These are phyloP conservation scores for Lactarius akahatsu DNA, from an alignment of 768 basidiomycete genomes.

Conservation along the genomic window DNA sequence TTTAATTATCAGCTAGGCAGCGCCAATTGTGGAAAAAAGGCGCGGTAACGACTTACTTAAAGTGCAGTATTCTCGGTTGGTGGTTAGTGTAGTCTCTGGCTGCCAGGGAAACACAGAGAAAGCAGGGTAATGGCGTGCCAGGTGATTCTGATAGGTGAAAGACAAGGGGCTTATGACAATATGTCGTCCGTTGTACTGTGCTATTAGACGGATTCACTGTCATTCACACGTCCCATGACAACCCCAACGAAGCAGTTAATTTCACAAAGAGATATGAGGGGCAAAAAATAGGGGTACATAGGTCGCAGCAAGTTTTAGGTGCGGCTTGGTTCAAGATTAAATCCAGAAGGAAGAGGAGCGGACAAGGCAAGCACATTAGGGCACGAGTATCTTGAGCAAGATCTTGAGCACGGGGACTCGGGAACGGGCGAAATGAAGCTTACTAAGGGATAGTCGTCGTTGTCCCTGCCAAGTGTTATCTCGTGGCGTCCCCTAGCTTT, in stretches of 20 bases:
- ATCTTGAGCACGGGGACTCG: no score
- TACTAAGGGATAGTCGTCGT: no score
- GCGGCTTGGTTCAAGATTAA: constrained; percentile 5
- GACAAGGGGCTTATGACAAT: neutral
- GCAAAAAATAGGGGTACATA: neutral
- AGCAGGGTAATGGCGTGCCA: neutral
- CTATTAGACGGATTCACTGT: neutral
- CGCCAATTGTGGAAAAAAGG: neutral
- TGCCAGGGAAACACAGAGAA: neutral
- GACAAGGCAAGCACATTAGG: neutral
- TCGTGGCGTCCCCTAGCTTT: neutral
- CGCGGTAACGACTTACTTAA: neutral
- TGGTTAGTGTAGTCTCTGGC: neutral
- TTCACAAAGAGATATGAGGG: neutral
- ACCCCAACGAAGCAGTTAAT: neutral
- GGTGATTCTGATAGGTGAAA: neutral
- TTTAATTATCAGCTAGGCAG: neutral
- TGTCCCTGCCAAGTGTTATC: neutral
- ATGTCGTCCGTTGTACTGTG: neutral
- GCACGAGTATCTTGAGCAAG: neutral
- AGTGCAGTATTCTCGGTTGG: no score
- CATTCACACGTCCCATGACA: constrained; percentile 1
- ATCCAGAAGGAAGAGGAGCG: constrained; percentile 17
- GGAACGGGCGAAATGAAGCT: neutral
- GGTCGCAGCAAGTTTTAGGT: neutral